phyloP scores from a whole-genome alignment of 306 rosid species.

The Prunus salicina region DNA sequence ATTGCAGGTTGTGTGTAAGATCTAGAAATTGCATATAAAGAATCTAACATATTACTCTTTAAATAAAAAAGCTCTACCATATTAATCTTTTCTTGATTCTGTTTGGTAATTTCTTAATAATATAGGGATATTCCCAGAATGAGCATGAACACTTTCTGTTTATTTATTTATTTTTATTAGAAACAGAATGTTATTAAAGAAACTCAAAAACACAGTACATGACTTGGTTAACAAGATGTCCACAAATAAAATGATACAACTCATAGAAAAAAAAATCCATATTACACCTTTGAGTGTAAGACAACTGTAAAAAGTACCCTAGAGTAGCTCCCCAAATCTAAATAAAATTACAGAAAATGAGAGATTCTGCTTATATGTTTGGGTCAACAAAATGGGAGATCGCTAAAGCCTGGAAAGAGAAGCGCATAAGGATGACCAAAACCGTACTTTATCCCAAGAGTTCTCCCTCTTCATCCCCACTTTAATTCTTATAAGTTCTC shows the following conservation, averaged over 20 bases:
- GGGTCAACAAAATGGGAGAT: neutral
- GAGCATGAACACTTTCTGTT: neutral
- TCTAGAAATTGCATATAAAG: too few species aligned
- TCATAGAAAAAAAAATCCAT: neutral
- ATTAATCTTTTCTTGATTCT: neutral
- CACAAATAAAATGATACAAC: neutral
- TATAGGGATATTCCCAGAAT: neutral
- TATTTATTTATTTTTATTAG: neutral
- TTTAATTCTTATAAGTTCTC: neutral
- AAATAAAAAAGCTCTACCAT: neutral
- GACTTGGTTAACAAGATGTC: neutral
- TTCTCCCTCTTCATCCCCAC: neutral
- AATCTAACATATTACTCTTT: too few species aligned
- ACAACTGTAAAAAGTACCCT: neutral
- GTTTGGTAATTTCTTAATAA: too few species aligned
- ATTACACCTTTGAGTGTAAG: neutral
- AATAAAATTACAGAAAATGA: neutral
- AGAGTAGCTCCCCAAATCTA: neutral
- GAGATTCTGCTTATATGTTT: neutral
- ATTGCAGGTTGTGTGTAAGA: too few species aligned
- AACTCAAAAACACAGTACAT: neutral
- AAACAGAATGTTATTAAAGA: neutral
- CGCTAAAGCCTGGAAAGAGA: neutral
- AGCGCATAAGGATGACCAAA: neutral
- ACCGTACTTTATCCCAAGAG: neutral